Base-by-base conservation (phyloP, 1,139 yeast genomes). In the Blastobotrys illinoisensis region DNA sequence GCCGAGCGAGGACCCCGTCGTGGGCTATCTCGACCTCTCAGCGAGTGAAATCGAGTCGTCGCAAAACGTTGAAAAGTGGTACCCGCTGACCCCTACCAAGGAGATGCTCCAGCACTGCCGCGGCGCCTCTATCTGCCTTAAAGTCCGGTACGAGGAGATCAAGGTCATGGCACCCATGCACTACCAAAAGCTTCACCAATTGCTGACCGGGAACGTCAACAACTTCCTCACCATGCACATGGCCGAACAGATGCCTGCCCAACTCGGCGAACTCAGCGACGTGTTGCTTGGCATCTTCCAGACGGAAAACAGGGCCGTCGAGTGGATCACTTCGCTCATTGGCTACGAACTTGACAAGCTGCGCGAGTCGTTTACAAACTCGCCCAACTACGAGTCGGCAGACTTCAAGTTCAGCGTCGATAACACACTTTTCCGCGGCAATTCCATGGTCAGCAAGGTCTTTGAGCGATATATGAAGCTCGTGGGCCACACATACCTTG, bases 341-440 rank as follows among this genome's bases (percentile, higher is more conserved):
- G 85, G 83, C 48, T 76, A 73, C 18, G 97, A 89, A 64, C 54
- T 68, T 23, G 55, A 52, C 2, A 59, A 57, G 46, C 53, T 65
- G 13, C 53, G 57, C 43, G 58, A 54, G 9, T 18, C 52, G 4
- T 48, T 50, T 21, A 53, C 55, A 32, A 46, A 49, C 44, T 46
- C 54, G 44, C 51, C 54, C n/a, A 54, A 48, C 19, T 51, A 52
- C 44, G 51, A 48, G 32, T 52, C 48, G 19, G 21, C 48, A n/a
- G 61, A 56, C 47, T 51, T 45, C 47, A 53, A 50, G 43, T 55
- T 53, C 32, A 64, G 64, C 51, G 56, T 64, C 18, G 81, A 82
- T 67, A 87, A 87, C 62, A 83, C 96, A 0, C 69, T 93, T 19
- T 91, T 93, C 66, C 76, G 98, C 61, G 97, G 97, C 0, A 86